These are phyloP conservation scores for Botrytis byssoidea DNA, from an alignment of 2,329 filamentous ascomycete genomes.

Conservation along the genomic window DNA sequence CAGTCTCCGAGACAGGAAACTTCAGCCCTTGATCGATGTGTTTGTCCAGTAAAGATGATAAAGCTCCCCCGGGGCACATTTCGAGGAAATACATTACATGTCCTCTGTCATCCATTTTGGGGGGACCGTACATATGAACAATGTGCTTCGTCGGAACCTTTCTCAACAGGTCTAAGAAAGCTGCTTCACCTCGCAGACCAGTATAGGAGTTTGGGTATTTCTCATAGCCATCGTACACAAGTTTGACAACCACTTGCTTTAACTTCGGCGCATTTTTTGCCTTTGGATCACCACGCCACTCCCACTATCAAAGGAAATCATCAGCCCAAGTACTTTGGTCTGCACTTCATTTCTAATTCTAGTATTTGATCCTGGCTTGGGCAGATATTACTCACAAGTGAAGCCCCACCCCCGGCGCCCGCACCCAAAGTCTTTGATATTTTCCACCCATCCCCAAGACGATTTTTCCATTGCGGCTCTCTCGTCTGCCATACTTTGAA, in stretches of 20 bases:
- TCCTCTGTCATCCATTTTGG: not conserved
- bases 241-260: not conserved
- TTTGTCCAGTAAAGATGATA: not conserved
- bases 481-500: not conserved
- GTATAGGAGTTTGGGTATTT: not conserved
- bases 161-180: not conserved
- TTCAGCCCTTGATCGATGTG: not conserved
- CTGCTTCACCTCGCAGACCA: not conserved
- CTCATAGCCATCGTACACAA: conserved; percentile 1
- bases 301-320: not conserved
- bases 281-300: not conserved
- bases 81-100: not conserved
- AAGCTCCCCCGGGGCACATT: not conserved
- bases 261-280: not conserved
- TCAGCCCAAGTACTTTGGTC: not conserved
- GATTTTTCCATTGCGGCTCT: not conserved
- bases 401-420: not conserved
- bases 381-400: not conserved
- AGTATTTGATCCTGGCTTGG: rapidly evolving
- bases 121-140: not conserved
- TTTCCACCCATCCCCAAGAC: not conserved
- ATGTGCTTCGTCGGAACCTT: not conserved
- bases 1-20: not conserved
- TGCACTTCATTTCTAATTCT: not conserved
- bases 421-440: not conserved